Base-by-base conservation (phyloP, 768 basidiomycete species). In the Cyclocybe aegerita region DNA sequence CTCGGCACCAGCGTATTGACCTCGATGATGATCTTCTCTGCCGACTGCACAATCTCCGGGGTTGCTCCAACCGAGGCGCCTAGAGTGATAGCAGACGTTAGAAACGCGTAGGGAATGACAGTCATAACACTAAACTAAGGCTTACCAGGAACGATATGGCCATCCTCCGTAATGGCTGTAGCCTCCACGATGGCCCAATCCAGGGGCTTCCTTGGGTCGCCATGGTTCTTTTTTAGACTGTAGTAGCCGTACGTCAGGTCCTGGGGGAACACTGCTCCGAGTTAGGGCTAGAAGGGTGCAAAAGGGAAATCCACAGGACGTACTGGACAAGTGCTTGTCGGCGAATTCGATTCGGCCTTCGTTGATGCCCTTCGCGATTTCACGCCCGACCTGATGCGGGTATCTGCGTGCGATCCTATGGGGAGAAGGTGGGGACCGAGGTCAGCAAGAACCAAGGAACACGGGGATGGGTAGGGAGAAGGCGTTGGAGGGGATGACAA, bases 111-210 rank as follows among this genome's bases (percentile, higher is more conserved):
- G 23, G 4, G n/a, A 1, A 34, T 9, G 34, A 5, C 7, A 29
- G 2, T 7, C 9, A 37, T 23, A 23, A 4, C 23, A n/a, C n/a
- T n/a, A n/a, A 30, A 32, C 1, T 4, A 10, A 11, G 11, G 48
- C 55, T 23, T 41, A 65, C 68, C 73, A 11, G 75, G 77, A 1
- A 77, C 73, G 49, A 78, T 76, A 52, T 66, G 64, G 0, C 77
- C 77, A 2, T 78, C 76, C 52, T 77, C 75, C 1, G 73, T 75
- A 40, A 77, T 74, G 7, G 75, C 76, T 3, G 77, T 78, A 8
- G 76, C 77, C 53, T 78, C 76, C 6, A 76, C 74, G 43, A 78
- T 74, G 0, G 77, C 77, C 77, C 76, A 77, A 60, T 78, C 67
- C 14, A 78, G 65, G 1, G 70, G 75, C 43, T 75, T 75, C 35